Conservation (phyloP, 331 rosid species). For the Pyracantha coccinea region DNA sequence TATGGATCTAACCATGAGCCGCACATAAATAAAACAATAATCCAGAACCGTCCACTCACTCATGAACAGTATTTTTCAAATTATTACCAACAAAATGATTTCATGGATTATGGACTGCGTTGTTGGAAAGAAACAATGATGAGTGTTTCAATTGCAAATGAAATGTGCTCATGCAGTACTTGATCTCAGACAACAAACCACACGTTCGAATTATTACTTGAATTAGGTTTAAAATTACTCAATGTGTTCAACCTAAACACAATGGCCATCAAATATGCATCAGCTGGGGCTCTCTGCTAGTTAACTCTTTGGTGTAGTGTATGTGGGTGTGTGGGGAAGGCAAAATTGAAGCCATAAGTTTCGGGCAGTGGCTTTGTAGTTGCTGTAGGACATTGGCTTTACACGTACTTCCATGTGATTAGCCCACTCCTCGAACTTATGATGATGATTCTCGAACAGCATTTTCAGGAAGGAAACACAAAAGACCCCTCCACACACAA, state of each 20-base stretch:
- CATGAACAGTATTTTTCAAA: background rate
- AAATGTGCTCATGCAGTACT: background rate
- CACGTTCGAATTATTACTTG: slow-evolving; percentile 9
- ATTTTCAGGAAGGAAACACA: slow-evolving; percentile 31
- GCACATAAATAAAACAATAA: background rate
- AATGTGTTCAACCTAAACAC: background rate
- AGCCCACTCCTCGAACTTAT: slow-evolving; percentile 30
- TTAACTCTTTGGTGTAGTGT: background rate
- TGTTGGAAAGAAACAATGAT: slow-evolving; percentile 1
- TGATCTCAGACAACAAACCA: slow-evolving; percentile 3
- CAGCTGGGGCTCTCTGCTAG: background rate
- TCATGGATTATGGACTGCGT: background rate
- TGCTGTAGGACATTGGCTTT: slow-evolving; percentile 47
- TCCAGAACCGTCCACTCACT: background rate
- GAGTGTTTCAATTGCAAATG: background rate
- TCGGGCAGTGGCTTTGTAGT: slow-evolving; percentile 39
- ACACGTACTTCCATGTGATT: slow-evolving; percentile 61
- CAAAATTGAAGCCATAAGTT: slow-evolving; percentile 47
- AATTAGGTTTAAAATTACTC: background rate
- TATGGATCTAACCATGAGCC: background rate
- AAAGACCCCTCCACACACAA: slow-evolving; percentile 17
- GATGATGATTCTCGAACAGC: slow-evolving; percentile 41
- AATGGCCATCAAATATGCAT: background rate
- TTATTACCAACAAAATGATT: background rate
- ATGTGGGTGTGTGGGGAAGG: slow-evolving; percentile 12